A percentile compares a stretch with the other conserved stretches of the same genome.
Conservation (phyloP, 192 early-diverging fungal genomes). For the Podila epicladia region DNA sequence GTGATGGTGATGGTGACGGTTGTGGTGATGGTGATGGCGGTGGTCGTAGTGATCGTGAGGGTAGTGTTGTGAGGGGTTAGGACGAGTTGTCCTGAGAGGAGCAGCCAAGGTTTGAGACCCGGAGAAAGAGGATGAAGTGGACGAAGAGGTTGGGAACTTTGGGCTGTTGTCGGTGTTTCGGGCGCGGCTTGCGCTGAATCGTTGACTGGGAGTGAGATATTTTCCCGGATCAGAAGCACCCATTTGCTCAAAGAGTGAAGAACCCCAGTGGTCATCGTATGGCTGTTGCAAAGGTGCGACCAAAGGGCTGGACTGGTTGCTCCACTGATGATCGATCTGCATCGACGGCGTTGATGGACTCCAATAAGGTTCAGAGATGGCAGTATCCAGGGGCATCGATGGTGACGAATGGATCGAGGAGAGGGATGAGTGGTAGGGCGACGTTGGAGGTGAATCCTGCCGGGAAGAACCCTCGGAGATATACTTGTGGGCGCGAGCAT, state of each 20-base stretch:
- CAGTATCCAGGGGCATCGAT: background rate
- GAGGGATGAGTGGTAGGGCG: background rate
- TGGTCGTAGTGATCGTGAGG: background rate
- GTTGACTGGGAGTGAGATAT: background rate
- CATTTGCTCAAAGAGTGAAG: conserved; percentile 30
- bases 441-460: background rate
- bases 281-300: conserved; percentile 1
- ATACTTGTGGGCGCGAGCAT: background rate
- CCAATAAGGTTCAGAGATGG: conserved; percentile 32
- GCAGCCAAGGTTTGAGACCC: background rate
- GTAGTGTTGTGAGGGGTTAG: background rate
- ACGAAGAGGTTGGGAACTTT: background rate
- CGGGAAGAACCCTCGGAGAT: background rate
- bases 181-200: conserved; percentile 1
- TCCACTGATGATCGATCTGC: conserved; percentile 21
- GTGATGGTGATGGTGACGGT: background rate
- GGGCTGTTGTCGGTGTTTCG: background rate
- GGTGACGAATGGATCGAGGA: conserved; percentile 23
- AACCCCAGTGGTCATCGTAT: conserved; percentile 14
- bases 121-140: background rate
- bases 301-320: conserved; percentile 27
- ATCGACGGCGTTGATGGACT: conserved; percentile 24
- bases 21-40: background rate
- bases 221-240: background rate
- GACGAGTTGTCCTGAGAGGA: too few species aligned